phyloP scores from a whole-genome alignment of 805 yeast species.

The Ogataea allantospora region DNA sequence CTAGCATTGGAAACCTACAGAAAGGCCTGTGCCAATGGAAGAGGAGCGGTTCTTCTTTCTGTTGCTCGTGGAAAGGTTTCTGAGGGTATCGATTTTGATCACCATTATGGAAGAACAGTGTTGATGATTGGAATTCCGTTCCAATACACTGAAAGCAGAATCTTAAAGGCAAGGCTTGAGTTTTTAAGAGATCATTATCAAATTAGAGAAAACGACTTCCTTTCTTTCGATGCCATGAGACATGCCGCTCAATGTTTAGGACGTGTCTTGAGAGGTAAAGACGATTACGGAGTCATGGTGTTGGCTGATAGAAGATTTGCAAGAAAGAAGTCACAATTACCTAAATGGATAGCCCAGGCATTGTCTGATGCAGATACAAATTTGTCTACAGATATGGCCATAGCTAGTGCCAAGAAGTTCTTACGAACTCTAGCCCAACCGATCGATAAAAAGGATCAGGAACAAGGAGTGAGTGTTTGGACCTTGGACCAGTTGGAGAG shows the following conservation, averaged over 20 bases:
- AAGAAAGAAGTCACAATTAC: constrained; percentile 80
- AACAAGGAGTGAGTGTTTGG: constrained; percentile 90
- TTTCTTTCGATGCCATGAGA: constrained; percentile 98
- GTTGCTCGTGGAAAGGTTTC: constrained; percentile 99
- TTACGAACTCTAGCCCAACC: constrained; percentile 95
- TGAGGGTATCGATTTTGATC: constrained; percentile 99
- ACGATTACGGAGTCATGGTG: constrained; percentile 98
- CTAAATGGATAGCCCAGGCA: constrained; percentile 97
- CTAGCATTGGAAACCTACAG: constrained; percentile 93
- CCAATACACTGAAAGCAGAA: constrained; percentile 97
- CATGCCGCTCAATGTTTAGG: constrained; percentile 99
- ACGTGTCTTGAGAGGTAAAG: constrained; percentile 94
- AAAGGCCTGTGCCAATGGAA: constrained; percentile 94
- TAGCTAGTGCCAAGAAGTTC: constrained; percentile 91
- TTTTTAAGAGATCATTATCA: constrained; percentile 90
- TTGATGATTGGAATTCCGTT: constrained; percentile 98
- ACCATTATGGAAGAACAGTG: constrained; percentile 96
- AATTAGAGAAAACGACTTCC: constrained; percentile 88
- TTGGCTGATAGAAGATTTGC: constrained; percentile 92
- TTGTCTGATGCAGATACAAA: constrained; percentile 88
- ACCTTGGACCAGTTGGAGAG: constrained; percentile 61
- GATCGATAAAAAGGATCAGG: constrained; percentile 81
- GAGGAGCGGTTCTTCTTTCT: constrained; percentile 93
- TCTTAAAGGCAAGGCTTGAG: constrained; percentile 90
- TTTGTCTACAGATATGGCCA: constrained; percentile 94